Base-by-base conservation (phyloP, 208 protist species). In the Acanthamoeba triangularis region DNA sequence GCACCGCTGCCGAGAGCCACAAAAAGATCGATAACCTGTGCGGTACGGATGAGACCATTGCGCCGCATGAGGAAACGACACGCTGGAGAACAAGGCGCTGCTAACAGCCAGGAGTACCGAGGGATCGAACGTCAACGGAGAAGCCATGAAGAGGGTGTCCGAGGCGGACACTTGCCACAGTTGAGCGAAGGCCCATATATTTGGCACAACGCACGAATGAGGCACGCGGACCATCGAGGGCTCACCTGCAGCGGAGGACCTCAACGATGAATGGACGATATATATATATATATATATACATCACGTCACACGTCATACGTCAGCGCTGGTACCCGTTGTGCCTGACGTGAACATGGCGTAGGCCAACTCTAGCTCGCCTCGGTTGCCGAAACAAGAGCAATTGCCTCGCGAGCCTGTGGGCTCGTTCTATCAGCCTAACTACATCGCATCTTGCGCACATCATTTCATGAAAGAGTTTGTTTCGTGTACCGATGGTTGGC, bases 111-210 rank as follows among this genome's bases (percentile, higher is more conserved):
- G n/a, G n/a, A n/a, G 74, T 84, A 84, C 78, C 78, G 78, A 87
- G 11, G 78, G 78, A 33, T 87, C 78, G 41, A 87, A 87, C 13
- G 78, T 87, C 28, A 87, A 16, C 2, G 78, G 78, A 18, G 78
- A 87, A 2, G 78, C 78, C 78, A 87, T 47, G n/a, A 87, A 87
- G 37, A 87, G 28, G 3, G 78, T 87, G 30, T 87, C 78, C 25
- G 41, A 20, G 4, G 78, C n/a, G 7, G 47, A 61, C 30, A 56
- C 28, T 13, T 56, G 18, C 78, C 78, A 87, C 8, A 87, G 5
- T 5, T 7, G 23, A 28, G 47, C 3, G 20, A 87, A 61, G 7
- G 78, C 78, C 49, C 13, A 3, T 5, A 87, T 56, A 56, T 87
- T 87, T 6, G 78, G 78, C n/a, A 56, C 76, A 28, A 85, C 76